These are phyloP conservation scores for Thermomucor indicae-seudaticae DNA, from an alignment of 371 early-diverging fungal genomes.

Conservation along the genomic window DNA sequence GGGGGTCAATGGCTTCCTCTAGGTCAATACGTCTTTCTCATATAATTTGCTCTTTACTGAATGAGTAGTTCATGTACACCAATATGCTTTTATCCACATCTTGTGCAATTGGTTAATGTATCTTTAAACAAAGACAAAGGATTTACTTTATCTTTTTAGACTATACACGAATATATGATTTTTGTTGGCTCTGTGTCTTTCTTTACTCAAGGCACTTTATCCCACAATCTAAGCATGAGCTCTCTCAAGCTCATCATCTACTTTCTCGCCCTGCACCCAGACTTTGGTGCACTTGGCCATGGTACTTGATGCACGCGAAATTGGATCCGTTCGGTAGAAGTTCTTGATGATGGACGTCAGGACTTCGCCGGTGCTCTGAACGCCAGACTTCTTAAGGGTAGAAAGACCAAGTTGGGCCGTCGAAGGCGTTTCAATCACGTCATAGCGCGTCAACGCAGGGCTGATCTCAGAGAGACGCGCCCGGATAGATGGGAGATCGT, in stretches of 20 bases:
- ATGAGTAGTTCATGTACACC: too few relatives aligned
- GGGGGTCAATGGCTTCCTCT: too few relatives aligned
- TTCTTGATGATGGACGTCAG: slow-evolving; percentile 68
- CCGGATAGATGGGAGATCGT: slow-evolving; percentile 77
- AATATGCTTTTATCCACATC: too few relatives aligned
- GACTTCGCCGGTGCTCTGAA: slow-evolving; percentile 38
- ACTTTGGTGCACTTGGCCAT: slow-evolving; percentile 94
- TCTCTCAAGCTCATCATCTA: slow-evolving; percentile 31
- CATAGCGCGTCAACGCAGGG: slow-evolving; percentile 79
- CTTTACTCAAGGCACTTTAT: neutral
- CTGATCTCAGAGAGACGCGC: slow-evolving; percentile 84
- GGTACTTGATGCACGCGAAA: slow-evolving; percentile 89
- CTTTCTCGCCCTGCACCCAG: slow-evolving; percentile 34
- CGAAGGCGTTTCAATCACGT: slow-evolving; percentile 61
- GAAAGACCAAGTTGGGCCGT: slow-evolving; percentile 59
- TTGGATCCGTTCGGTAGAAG: slow-evolving; percentile 94
- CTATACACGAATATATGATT: neutral
- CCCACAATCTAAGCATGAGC: slow-evolving; percentile 29
- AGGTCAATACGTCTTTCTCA: too few relatives aligned
- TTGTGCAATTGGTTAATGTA: too few relatives aligned
- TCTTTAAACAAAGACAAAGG: too few relatives aligned
- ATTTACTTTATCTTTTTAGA: neutral
- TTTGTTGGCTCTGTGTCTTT: too few relatives aligned
- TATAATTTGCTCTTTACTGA: too few relatives aligned
- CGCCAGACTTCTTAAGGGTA: slow-evolving; percentile 44